Evolutionary conservation across 345 rosid species (phyloP), one percentile per base, ranked within the genome.

Genomic region (Cardamine resedifolia): DNA sequence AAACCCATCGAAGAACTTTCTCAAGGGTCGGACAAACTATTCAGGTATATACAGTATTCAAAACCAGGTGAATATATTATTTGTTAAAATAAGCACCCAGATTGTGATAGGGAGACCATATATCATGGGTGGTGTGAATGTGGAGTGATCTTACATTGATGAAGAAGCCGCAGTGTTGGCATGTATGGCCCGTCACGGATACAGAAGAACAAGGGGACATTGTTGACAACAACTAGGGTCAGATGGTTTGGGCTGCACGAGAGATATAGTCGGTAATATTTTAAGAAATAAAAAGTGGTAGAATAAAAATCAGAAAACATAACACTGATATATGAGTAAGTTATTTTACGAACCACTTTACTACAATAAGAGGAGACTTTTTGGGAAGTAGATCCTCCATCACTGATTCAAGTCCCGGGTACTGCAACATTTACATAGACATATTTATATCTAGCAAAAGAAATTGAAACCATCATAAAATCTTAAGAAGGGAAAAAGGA

Each of bases 161-260:
- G 99, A 63, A 96, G 97, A 56, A 96, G 95, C 10, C 97, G 80
- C 18, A 96, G 72, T 7, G 99, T 96, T 70, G 99, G 99, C 99
- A 96, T 96, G 81, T 96, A 96, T 56, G 97, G 98, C 55, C 99
- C 98, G 14, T 92, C 98, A 27, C 97, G 93, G 72, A 96, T 81
- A 73, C 94, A 92, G 85, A 96, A 96, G 81, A 96, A 96, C 73
- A 92, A 76, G 2, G 99, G 97, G 48, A 96, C 95, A 70, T 79
- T 90, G 81, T 92, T 92, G 83, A 92, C 95, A 82, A 90, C 70
- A 60, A 96, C 96, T 76, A 96, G 81, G 75, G 91, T 92, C 80
- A 96, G 72, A 83, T 96, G 99, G 80, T 96, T 90, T 68, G 86
- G 99, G 79, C 99, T 96, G 90, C 84, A 89, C 20, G 20, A 55